phyloP scores from a whole-genome alignment of 225 moss, liverwort and hornwort species.

The Pseudisothecium myosuroides region DNA sequence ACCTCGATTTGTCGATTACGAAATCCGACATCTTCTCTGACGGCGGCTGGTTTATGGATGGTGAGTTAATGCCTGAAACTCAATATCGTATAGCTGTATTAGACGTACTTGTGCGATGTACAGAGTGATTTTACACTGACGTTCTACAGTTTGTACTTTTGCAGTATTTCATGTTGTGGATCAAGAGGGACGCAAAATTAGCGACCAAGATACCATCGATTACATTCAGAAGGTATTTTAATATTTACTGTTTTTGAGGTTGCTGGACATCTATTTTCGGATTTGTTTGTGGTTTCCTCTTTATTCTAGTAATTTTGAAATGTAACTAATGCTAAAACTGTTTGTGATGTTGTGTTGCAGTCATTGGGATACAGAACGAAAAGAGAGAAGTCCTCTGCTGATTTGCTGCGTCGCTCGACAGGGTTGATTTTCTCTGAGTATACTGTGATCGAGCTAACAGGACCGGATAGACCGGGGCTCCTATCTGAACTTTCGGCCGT shows the following conservation, averaged over 20 bases:
- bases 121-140: not conserved
- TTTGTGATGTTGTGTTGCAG: not conserved
- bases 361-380: constrained; percentile 24
- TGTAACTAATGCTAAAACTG: not conserved
- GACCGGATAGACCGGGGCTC: constrained; percentile 35
- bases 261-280: too few species aligned
- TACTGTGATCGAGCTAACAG: constrained; percentile 43
- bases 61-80: not conserved
- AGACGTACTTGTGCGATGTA: too few species aligned
- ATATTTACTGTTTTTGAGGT: too few species aligned
- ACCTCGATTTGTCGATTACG: constrained; percentile 30
- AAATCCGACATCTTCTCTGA: constrained; percentile 46
- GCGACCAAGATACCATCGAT: not conserved
- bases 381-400: constrained; percentile 23
- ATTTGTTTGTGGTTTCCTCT: too few species aligned
- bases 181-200: constrained; percentile 14
- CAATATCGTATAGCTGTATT: too few species aligned
- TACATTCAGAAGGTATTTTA: constrained; percentile 24
- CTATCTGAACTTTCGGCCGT: constrained; percentile 38
- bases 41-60: constrained; percentile 43
- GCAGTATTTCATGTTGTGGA: constrained; percentile 38
- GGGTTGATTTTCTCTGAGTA: constrained; percentile 9
- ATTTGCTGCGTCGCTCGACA: constrained; percentile 16
- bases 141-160: not conserved
- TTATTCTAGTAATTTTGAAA: too few species aligned